Conservation (phyloP, 768 basidiomycete genomes). For the Lentinula edodes region DNA sequence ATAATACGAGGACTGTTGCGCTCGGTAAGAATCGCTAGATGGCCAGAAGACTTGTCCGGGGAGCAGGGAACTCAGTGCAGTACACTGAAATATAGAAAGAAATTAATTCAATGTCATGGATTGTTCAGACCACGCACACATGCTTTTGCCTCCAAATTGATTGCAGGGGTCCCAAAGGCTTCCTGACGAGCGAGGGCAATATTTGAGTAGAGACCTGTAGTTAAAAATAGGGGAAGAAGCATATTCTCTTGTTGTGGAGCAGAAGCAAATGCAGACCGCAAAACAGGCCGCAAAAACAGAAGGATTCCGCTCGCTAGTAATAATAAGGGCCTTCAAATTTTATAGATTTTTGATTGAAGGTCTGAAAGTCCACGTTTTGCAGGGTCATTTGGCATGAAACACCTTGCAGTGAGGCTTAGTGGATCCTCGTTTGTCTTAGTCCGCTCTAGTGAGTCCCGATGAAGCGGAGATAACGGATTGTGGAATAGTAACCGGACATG, state of each 20-base stretch:
- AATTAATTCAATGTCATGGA: not conserved
- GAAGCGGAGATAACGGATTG: no score
- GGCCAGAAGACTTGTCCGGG: not conserved
- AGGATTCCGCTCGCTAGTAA: no score
- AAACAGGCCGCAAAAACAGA: no score
- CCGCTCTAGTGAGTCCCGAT: no score
- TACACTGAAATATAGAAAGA: not conserved
- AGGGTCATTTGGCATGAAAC: no score
- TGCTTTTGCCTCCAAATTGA: not conserved
- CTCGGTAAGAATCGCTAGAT: not conserved
- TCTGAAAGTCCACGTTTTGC: no score
- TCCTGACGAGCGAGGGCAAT: not conserved
- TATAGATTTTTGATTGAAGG: no score
- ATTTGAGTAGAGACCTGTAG: not conserved
- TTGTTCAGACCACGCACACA: not conserved
- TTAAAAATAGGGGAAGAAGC: not conserved
- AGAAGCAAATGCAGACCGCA: not conserved
- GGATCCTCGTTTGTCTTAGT: no score
- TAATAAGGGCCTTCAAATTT: no score
- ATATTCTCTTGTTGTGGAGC: not conserved
- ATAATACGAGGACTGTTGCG: constrained; percentile 4
- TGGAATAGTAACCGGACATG: no score
- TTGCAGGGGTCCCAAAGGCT: not conserved
- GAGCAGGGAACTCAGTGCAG: not conserved
- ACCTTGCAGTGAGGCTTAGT: no score